Percentiles rank a stretch among this genome's conserved stretches.
phyloP scores from a whole-genome alignment of 192 early-diverging fungal genomes.

The Helicostylum pulchrum region DNA sequence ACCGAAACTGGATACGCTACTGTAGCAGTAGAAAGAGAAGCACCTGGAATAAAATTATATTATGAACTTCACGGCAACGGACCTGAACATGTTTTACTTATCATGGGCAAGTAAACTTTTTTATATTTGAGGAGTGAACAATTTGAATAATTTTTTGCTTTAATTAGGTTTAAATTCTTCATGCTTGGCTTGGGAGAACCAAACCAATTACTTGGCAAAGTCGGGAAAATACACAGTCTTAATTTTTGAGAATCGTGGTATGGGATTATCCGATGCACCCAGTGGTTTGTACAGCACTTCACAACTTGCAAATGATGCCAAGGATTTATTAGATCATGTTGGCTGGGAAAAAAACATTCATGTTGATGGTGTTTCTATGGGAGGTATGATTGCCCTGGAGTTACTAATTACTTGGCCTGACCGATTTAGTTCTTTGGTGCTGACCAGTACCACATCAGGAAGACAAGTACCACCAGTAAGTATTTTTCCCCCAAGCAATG shows the following conservation, averaged over 20 bases:
- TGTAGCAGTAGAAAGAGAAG: background rate
- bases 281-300: conserved; percentile 54
- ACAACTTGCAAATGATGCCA: conserved; percentile 77
- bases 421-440: conserved; percentile 53
- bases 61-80: conserved; percentile 78
- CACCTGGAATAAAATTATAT: conserved; percentile 52
- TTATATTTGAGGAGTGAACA: background rate
- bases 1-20: background rate
- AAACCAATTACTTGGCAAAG: conserved; percentile 60
- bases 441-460: conserved; percentile 61
- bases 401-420: conserved; percentile 55
- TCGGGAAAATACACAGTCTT: conserved; percentile 67
- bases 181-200: conserved; percentile 43
- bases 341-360: conserved; percentile 71
- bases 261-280: conserved; percentile 62
- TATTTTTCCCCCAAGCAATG: no score
- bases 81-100: conserved; percentile 61
- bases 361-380: conserved; percentile 81
- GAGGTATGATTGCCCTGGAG: conserved; percentile 80
- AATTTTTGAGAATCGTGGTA: conserved; percentile 85
- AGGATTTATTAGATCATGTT: conserved; percentile 64
- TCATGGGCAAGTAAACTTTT: conserved; percentile 57
- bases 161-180: conserved; percentile 27
- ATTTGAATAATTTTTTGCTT: background rate
- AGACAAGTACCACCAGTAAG: conserved; percentile 39